Base-by-base conservation (phyloP, 805 yeast genomes). In the Yarrowia phangngaensis region DNA sequence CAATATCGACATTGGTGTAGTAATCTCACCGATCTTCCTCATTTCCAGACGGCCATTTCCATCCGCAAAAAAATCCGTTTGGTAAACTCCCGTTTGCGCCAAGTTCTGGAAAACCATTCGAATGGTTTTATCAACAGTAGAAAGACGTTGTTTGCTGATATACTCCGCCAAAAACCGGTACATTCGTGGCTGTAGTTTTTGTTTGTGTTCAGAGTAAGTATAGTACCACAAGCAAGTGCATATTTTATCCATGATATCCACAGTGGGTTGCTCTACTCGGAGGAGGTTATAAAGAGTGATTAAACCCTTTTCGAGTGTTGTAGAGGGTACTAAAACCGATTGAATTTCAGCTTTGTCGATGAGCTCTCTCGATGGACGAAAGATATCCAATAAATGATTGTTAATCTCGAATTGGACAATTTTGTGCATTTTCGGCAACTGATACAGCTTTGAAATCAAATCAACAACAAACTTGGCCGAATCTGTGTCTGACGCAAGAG, bases 191-290 rank as follows among this genome's bases (percentile, higher is more conserved):
- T 38, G 32, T 14, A 38, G 30, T 11, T 38, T 38, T 14, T 38
- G 45, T 4, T 19, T 26, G 26, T 38, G 45, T 9, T 38, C 45
- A 4, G 45, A 24, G 19, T 26, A 24, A 3, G 32, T 17, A 9
- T 38, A 38, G 45, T 38, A 38, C 45, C 45, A 38, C 32, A 38
- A 14, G 11, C 19, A 22, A 4, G 45, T 26, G 24, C 32, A 19
- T 19, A 38, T 38, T 20, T 38, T 26, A 19, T 38, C 45, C 45
- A 38, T 38, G 8, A 38, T 38, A 19, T 38, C 45, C 6, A 17
- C 19, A 6, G 45, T 38, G 17, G 45, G 45, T 15, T 38, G 45
- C 5, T 38, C 45, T 2, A 38, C 45, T 27, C 45, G 8, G 2
- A 38, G 24, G 8, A 38, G 32, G 9, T 38, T 38, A 32, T 38